Percentiles rank a stretch among this genome's conserved stretches.
phyloP scores from a whole-genome alignment of 2,329 filamentous ascomycete genomes.

The Bipolaris bicolor region DNA sequence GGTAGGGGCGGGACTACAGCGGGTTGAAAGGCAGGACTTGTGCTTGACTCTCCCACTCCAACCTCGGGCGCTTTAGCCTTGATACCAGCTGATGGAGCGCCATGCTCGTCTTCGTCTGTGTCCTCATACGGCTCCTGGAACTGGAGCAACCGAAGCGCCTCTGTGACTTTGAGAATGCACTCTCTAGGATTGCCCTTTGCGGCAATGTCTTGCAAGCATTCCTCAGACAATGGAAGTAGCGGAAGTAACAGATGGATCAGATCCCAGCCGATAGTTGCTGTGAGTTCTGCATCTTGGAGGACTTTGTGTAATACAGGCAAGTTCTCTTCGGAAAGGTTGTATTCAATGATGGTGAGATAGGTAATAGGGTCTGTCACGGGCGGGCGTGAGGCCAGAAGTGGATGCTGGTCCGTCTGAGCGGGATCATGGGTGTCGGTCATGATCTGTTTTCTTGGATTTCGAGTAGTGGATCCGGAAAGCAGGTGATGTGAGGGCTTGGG shows the following conservation, averaged over 20 bases:
- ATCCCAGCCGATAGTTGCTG: conserved; percentile 83
- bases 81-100: conserved; percentile 19
- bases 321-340: conserved; percentile 70
- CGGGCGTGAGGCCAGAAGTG: conserved; percentile 64
- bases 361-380: conserved; percentile 73
- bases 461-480: background rate
- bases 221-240: conserved; percentile 68
- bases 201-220: conserved; percentile 75
- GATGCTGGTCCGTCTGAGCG: conserved; percentile 46
- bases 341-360: conserved; percentile 78
- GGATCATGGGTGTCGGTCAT: conserved; percentile 43
- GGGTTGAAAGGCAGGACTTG: conserved; percentile 33
- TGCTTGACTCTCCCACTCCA: conserved; percentile 41
- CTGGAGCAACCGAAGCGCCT: conserved; percentile 68
- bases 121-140: conserved; percentile 60
- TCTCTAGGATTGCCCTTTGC: conserved; percentile 80
- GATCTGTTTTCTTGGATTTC: conserved; percentile 8
- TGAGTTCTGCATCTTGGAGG: conserved; percentile 70
- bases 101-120: conserved; percentile 53
- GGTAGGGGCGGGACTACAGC: conserved; percentile 48
- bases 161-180: conserved; percentile 80
- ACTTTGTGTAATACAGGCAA: conserved; percentile 72
- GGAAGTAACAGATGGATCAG: conserved; percentile 75
- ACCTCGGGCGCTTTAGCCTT: conserved; percentile 32
- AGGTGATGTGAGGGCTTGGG: background rate